A percentile compares a stretch with the other conserved stretches of the same genome.
phyloP scores from a whole-genome alignment of 2,329 filamentous ascomycete species.

The Colletotrichum viniferum region DNA sequence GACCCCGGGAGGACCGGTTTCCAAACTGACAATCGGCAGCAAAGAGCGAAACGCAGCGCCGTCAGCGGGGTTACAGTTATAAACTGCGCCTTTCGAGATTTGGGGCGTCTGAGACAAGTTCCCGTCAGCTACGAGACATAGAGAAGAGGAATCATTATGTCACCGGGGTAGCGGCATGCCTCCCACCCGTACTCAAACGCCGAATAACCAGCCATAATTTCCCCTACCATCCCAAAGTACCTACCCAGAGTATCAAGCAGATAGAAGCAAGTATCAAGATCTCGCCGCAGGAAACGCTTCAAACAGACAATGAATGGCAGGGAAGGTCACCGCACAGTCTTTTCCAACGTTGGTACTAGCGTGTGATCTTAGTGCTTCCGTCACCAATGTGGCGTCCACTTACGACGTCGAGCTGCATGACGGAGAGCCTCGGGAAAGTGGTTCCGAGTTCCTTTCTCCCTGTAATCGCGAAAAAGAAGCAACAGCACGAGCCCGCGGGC shows the following conservation, averaged over 20 bases:
- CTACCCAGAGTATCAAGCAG: not conserved
- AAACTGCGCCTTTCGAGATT: not conserved
- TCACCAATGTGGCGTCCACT: constrained; percentile 9
- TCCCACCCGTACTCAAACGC: not conserved
- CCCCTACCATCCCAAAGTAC: not conserved
- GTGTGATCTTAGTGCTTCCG: not conserved
- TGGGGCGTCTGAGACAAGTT: not conserved
- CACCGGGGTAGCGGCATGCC: not conserved
- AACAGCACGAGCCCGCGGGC: not conserved
- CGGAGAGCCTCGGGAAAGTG: not conserved
- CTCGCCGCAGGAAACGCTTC: not conserved
- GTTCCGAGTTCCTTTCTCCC: not conserved
- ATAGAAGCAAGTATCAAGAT: not conserved
- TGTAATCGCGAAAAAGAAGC: not conserved
- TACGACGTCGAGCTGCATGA: not conserved
- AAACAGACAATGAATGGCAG: not conserved
- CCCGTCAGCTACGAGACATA: not conserved
- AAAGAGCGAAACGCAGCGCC: constrained; percentile 9
- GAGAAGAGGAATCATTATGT: not conserved
- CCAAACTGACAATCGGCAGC: not conserved
- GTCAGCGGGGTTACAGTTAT: not conserved
- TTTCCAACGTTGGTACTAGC: constrained; percentile 3
- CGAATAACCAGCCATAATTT: not conserved
- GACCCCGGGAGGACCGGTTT: not conserved
- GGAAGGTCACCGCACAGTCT: not conserved